Evolutionary conservation across 768 basidiomycete genomes (phyloP), one percentile per base, ranked within the genome.

Genomic region (Tylopilus felleus): DNA sequence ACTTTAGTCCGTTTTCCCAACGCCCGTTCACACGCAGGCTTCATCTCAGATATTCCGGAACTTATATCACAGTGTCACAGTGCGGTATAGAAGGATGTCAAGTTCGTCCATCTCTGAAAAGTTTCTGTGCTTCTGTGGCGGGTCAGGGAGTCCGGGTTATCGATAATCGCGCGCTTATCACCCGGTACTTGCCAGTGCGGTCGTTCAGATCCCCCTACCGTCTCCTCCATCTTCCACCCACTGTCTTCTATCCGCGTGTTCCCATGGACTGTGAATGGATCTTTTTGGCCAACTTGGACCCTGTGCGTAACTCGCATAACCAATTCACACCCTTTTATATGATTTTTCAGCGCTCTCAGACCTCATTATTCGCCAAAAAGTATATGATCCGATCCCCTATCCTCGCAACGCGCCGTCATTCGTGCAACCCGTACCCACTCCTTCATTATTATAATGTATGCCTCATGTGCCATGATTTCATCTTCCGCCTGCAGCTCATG

Each of bases 121-220:
- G 52, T 60, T 58, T 47, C 56, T 41, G 46, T 51, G 57, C 56
- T 69, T 67, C 67, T 69, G 58, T 69, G 58, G 62, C 62, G 56
- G 49, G 58, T 56, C 55, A 57, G 56, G 55, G 33, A 57, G 58
- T 50, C 49, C 42, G 57, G 58, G 55, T 40, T 45, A 63, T 65
- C 55, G 62, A 71, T 64, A 57, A 62, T 65, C 51, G 40, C 23
- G 53, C 55, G 56, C 61, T 55, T 65, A 65, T 63, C 67, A 53
- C 39, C 49, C 28, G 21, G 47, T 27, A 31, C 51, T 35, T 49
- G n/a, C n/a, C n/a, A n/a, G n/a, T n/a, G 54, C 27, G 10, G 47
- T 49, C 31, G 28, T 49, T 46, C 36, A 36, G 46, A 53, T 51
- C 39, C 29, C 47, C 46, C 40, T n/a, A 25, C 29, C 45, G 21